Percentiles rank a stretch among this genome's conserved stretches.
These are phyloP conservation scores for Mrakia gelida DNA, from an alignment of 768 basidiomycete genomes.

Conservation along the genomic window DNA sequence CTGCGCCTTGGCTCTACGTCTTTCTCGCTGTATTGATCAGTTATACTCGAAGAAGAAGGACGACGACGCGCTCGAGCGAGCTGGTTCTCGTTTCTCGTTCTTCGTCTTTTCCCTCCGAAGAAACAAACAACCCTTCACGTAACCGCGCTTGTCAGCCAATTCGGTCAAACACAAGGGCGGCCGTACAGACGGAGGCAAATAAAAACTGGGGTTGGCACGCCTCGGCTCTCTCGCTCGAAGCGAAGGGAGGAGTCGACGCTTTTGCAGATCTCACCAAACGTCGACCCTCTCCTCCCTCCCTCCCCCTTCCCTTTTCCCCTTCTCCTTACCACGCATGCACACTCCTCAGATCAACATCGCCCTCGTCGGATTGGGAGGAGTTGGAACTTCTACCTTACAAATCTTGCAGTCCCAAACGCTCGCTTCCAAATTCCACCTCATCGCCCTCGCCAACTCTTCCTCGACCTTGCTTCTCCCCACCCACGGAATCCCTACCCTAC, in stretches of 20 bases:
- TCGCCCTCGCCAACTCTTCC: constrained; percentile 49
- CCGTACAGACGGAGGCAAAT: too few species aligned
- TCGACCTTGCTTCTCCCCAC: constrained; percentile 6
- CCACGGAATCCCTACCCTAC: background rate
- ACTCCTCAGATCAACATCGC: constrained; percentile 13
- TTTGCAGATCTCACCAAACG: background rate
- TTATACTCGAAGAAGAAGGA: too few species aligned
- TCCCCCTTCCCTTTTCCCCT: background rate
- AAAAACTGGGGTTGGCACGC: too few species aligned
- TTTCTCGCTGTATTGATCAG: too few species aligned
- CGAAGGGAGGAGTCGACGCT: too few species aligned
- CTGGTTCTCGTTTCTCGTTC: too few species aligned
- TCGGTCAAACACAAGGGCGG: too few species aligned
- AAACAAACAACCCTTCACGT: too few species aligned
- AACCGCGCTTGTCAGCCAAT: too few species aligned
- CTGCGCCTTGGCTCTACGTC: background rate
- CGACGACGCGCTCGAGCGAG: too few species aligned
- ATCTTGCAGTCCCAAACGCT: constrained; percentile 65
- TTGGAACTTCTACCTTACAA: constrained; percentile 77
- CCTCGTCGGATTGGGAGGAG: constrained; percentile 74
- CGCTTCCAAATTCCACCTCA: constrained; percentile 44
- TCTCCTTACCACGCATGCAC: background rate
- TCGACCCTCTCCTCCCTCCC: background rate
- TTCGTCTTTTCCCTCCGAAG: too few species aligned
- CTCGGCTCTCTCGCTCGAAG: too few species aligned